Evolutionary conservation across 192 early-diverging fungal species (phyloP).

Genomic region (Chytriomyces sp.): DNA sequence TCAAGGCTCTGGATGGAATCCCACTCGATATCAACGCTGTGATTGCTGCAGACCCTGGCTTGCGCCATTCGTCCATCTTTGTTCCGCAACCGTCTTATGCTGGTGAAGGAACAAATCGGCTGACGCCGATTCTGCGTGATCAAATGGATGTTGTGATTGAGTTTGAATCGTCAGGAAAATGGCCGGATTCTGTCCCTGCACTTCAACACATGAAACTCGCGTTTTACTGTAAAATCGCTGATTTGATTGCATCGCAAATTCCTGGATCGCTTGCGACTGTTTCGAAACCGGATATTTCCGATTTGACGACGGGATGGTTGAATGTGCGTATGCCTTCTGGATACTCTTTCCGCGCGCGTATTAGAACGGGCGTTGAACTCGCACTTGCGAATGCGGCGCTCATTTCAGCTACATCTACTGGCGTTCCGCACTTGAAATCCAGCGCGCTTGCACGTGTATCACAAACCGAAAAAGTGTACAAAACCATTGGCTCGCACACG

Average conservation of each 20-base stretch:
- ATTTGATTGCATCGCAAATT: constrained; percentile 52
- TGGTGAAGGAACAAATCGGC: not conserved
- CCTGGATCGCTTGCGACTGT: constrained; percentile 58
- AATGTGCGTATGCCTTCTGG: constrained; percentile 76
- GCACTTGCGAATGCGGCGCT: constrained; percentile 62
- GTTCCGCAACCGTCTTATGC: constrained; percentile 67
- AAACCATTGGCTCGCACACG: constrained; percentile 55
- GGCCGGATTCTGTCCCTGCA: constrained; percentile 87
- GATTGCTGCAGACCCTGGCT: constrained; percentile 59
- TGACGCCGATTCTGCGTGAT: constrained; percentile 33
- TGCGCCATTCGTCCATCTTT: constrained; percentile 78
- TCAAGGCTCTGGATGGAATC: constrained; percentile 67
- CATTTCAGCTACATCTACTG: constrained; percentile 17
- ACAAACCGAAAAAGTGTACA: constrained; percentile 30
- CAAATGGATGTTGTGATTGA: constrained; percentile 77
- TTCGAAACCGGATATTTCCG: constrained; percentile 28
- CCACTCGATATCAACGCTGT: constrained; percentile 70
- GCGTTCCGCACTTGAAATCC: constrained; percentile 5
- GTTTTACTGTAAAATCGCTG: constrained; percentile 79
- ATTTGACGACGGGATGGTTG: constrained; percentile 35
- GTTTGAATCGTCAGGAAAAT: constrained; percentile 81
- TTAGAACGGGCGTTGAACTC: constrained; percentile 75
- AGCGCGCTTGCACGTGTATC: constrained; percentile 41
- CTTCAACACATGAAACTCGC: constrained; percentile 91
- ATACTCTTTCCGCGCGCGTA: constrained; percentile 79